A percentile compares a stretch with the other conserved stretches of the same genome.
Evolutionary conservation across 768 basidiomycete genomes (phyloP).

Genomic region (Kwoniella dendrophila): DNA sequence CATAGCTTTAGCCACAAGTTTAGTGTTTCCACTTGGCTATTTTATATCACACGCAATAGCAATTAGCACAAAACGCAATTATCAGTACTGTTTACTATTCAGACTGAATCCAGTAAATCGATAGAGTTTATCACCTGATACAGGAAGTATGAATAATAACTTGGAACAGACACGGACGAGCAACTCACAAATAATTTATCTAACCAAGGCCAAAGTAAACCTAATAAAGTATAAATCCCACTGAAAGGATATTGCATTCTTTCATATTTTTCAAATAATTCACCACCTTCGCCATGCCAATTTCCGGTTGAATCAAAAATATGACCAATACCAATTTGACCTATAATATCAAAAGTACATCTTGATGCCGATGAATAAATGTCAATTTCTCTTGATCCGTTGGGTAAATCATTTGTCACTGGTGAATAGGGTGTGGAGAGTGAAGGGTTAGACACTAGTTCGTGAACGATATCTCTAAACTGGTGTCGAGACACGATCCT

Average conservation of each 20-base stretch:
- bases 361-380: constrained; percentile 22
- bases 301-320: constrained; percentile 20
- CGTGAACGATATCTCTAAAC: constrained; percentile 26
- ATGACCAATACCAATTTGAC: constrained; percentile 28
- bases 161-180: not conserved
- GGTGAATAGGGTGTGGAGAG: constrained; percentile 11
- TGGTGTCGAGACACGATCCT: not conserved
- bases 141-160: too few relatives aligned
- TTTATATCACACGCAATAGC: not conserved
- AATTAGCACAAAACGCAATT: not conserved
- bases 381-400: constrained; percentile 23
- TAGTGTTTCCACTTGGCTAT: constrained; percentile 26
- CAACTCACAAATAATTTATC: constrained; percentile 27
- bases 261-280: constrained; percentile 26
- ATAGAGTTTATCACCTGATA: too few relatives aligned
- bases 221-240: constrained; percentile 17
- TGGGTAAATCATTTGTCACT: not conserved
- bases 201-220: constrained; percentile 21
- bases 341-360: constrained; percentile 32
- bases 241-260: constrained; percentile 25
- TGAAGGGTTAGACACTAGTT: constrained; percentile 18
- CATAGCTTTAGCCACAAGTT: constrained; percentile 24
- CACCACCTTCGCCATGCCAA: constrained; percentile 24
- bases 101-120: too few relatives aligned
- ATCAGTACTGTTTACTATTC: too few relatives aligned